Evolutionary conservation across 352 stramenopile genomes (phyloP), one percentile per base, ranked within the genome.

Genomic region (Globisporangium ultimum): DNA sequence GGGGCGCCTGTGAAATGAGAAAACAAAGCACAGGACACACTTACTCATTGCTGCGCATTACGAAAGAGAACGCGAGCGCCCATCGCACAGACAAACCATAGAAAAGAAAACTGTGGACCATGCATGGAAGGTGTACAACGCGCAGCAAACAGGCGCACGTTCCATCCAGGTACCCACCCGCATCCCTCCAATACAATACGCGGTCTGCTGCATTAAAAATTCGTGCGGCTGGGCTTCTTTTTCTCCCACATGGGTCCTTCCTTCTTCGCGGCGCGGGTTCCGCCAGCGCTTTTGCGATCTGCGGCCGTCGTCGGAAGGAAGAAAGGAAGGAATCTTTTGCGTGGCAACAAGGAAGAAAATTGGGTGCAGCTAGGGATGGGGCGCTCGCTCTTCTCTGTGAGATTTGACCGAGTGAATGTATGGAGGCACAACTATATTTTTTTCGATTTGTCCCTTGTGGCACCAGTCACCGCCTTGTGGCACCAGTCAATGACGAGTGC

Each of bases 401-500:
- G 36, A 17, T 46, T 58, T 58, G 38, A 56, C 48, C 52, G 20
- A 28, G 43, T n/a, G 45, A 48, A 41, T 60, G 54, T 60, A 48
- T 60, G 14, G 45, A 53, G 34, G 54, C 54, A 60, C 54, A 45
- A 13, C 52, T n/a, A 2, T 45, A 2, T 45, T n/a, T 45, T n/a
- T n/a, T 1, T n/a, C 40, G 52, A 21, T 50, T 24, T 28, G 52
- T 10, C 38, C 38, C 38, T n/a, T n/a, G 52, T 58, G 52, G 40
- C 40, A 1, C 52, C n/a, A n/a, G n/a, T n/a, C n/a, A n/a, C n/a
- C n/a, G n/a, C n/a, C n/a, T n/a, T n/a, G n/a, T n/a, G n/a, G n/a
- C n/a, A n/a, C 53, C 6, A 58, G 53, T 9, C 53, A 36, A 36
- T 18, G 15, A 14, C 14, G 4, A 38, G 17, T 45, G 20, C 15